phyloP scores from a whole-genome alignment of 2,329 filamentous ascomycete genomes.

The Aspergillus udagawae region DNA sequence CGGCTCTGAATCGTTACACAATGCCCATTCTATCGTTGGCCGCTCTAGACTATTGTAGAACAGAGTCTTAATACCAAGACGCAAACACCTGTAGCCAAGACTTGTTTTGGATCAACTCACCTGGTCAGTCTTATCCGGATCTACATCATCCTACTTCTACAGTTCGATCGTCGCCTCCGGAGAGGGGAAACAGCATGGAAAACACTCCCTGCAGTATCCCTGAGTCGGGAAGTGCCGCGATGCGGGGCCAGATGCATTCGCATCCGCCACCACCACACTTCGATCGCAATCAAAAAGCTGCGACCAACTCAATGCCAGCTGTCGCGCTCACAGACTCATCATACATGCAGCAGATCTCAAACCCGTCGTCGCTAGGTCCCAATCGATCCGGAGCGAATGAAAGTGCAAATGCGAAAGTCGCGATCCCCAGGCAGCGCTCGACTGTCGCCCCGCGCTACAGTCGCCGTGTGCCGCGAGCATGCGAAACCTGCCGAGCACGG shows the following conservation, averaged over 20 bases:
- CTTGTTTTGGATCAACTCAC: not conserved
- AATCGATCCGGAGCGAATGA: conserved; percentile 11
- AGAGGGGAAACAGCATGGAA: conserved; percentile 2
- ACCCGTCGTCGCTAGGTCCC: not conserved
- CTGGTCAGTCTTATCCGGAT: not conserved
- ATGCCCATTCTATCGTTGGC: not conserved
- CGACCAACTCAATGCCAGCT: not conserved
- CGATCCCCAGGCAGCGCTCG: conserved; percentile 27
- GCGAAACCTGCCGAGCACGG: conserved; percentile 39
- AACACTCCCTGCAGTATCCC: conserved; percentile 10
- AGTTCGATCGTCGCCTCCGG: not conserved
- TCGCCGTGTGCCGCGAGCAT: conserved; percentile 35
- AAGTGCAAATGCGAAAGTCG: conserved; percentile 23
- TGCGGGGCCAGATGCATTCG: conserved; percentile 7
- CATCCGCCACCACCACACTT: not conserved
- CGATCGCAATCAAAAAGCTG: not conserved
- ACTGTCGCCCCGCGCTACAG: conserved; percentile 14
- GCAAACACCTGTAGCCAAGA: not conserved
- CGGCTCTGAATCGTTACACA: not conserved
- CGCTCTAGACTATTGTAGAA: not conserved
- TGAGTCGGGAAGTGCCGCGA: conserved; percentile 3
- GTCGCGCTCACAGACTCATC: not conserved
- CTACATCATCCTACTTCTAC: not conserved
- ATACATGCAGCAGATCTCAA: not conserved
- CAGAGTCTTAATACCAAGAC: not conserved